A percentile compares a stretch with the other conserved stretches of the same genome.
Evolutionary conservation across 2,329 filamentous ascomycete species (phyloP).

Genomic region (Xylariaceae sp.): DNA sequence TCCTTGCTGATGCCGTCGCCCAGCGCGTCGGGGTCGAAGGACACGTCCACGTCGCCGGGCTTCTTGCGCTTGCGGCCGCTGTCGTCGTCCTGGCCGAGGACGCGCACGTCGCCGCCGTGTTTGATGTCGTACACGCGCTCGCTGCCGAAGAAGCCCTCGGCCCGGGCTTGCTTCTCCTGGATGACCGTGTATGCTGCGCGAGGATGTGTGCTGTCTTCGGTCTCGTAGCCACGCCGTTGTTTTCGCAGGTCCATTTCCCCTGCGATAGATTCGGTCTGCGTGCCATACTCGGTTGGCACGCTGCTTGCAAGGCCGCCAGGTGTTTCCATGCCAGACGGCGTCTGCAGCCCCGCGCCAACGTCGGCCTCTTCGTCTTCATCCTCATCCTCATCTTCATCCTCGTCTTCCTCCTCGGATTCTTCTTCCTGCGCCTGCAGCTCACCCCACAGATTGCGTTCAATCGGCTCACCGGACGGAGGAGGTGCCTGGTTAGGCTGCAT

Average conservation of each 20-base stretch:
- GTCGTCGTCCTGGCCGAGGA: slow-evolving; percentile 75
- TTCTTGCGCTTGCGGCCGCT: slow-evolving; percentile 78
- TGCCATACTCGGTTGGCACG: slow-evolving; percentile 71
- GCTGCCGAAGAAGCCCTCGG: slow-evolving; percentile 92
- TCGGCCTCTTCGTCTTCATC: slow-evolving; percentile 58
- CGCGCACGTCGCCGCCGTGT: slow-evolving; percentile 48
- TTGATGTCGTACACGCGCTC: slow-evolving; percentile 89
- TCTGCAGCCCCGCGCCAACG: slow-evolving; percentile 59
- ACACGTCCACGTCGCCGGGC: slow-evolving; percentile 89
- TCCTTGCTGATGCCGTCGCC: slow-evolving; percentile 74
- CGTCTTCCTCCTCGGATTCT: slow-evolving; percentile 56
- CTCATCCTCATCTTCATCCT: slow-evolving; percentile 64
- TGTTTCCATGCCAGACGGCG: slow-evolving; percentile 70
- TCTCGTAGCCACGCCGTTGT: slow-evolving; percentile 74
- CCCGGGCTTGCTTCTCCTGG: slow-evolving; percentile 76
- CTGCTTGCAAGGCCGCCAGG: slow-evolving; percentile 73
- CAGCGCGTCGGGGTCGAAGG: slow-evolving; percentile 78
- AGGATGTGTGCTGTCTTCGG: slow-evolving; percentile 68
- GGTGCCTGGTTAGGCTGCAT: slow-evolving; percentile 35
- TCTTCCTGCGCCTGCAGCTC: slow-evolving; percentile 65
- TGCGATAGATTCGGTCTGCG: slow-evolving; percentile 62
- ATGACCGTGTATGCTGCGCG: slow-evolving; percentile 83
- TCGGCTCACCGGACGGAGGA: slow-evolving; percentile 56
- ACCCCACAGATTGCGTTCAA: slow-evolving; percentile 87
- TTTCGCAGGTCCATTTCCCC: slow-evolving; percentile 92